Evolutionary conservation across 192 early-diverging fungal genomes (phyloP).

Genomic region (Coemansia sp.): DNA sequence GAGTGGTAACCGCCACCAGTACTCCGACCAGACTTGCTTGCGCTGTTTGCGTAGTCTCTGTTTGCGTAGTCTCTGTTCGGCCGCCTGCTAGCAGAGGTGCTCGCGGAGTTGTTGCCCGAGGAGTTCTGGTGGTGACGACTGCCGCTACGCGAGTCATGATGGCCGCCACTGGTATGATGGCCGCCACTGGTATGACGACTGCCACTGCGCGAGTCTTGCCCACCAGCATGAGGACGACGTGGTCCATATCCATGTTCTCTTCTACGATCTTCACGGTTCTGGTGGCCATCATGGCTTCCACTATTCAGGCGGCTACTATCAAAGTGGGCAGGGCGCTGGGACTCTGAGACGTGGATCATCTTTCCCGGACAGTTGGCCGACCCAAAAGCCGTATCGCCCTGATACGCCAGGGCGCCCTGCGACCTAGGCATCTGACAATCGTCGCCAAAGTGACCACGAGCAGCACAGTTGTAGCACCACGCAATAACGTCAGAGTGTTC

Average conservation of each 20-base stretch:
- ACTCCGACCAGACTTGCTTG: not conserved
- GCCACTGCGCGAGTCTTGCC: slow-evolving; percentile 9
- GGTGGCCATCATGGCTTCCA: slow-evolving; percentile 4
- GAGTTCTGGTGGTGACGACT: slow-evolving; percentile 6
- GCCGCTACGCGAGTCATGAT: slow-evolving; percentile 11
- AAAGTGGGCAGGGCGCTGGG: slow-evolving; percentile 3
- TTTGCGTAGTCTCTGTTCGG: not conserved
- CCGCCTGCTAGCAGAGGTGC: not conserved
- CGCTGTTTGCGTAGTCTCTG: not conserved
- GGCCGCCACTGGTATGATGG: not conserved
- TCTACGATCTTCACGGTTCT: slow-evolving; percentile 22
- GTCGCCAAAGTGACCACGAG: slow-evolving; percentile 49
- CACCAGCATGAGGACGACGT: not conserved
- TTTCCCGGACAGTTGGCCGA: slow-evolving; percentile 37
- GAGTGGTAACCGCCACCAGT: not conserved
- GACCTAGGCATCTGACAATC: slow-evolving; percentile 24
- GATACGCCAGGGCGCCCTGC: slow-evolving; percentile 20
- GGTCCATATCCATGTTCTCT: slow-evolving; percentile 14
- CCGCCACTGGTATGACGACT: not conserved
- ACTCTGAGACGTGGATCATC: slow-evolving; percentile 11
- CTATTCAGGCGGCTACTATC: slow-evolving; percentile 1
- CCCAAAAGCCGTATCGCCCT: slow-evolving; percentile 35
- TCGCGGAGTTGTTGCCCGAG: not conserved
- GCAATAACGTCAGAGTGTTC: slow-evolving; percentile 31
- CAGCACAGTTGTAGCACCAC: slow-evolving; percentile 56